These are phyloP conservation scores for Colletotrichum sidae DNA, from an alignment of 2,329 filamentous ascomycete species.

Conservation along the genomic window DNA sequence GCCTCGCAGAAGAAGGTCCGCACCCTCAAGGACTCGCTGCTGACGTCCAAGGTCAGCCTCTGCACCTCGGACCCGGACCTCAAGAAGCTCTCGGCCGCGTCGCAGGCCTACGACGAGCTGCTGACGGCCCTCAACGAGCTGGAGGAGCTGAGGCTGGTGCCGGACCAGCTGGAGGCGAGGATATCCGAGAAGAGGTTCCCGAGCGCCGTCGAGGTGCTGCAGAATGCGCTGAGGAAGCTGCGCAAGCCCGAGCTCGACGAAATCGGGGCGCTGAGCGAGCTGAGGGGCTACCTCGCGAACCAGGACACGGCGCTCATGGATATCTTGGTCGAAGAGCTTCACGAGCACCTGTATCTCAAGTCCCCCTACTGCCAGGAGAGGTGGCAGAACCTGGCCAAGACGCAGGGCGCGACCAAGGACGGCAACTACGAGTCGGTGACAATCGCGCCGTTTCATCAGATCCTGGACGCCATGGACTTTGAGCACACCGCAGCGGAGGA, in stretches of 20 bases:
- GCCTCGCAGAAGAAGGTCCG: conserved; percentile 88
- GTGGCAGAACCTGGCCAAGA: conserved; percentile 86
- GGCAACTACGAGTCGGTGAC: conserved; percentile 58
- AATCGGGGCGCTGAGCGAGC: conserved; percentile 87
- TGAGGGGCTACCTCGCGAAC: conserved; percentile 89
- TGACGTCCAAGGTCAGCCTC: conserved; percentile 82
- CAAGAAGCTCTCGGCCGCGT: conserved; percentile 87
- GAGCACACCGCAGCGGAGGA: conserved; percentile 80
- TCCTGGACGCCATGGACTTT: conserved; percentile 71
- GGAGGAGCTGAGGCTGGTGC: conserved; percentile 88
- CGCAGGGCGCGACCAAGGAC: conserved; percentile 67
- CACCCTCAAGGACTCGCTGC: conserved; percentile 83
- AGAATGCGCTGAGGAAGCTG: conserved; percentile 86
- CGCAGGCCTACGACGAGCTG: conserved; percentile 90
- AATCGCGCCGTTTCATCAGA: conserved; percentile 66
- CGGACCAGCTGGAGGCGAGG: conserved; percentile 90
- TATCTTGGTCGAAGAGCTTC: conserved; percentile 95
- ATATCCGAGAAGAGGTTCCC: conserved; percentile 98
- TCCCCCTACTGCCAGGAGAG: conserved; percentile 97
- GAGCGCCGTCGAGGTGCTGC: conserved; percentile 90
- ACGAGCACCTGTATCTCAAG: conserved; percentile 97
- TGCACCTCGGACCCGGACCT: conserved; percentile 90
- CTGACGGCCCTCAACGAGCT: conserved; percentile 85
- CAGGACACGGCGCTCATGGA: conserved; percentile 94
- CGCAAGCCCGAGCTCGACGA: conserved; percentile 89